Percentiles rank a stretch among this genome's conserved stretches.
Evolutionary conservation across 2,329 filamentous ascomycete species (phyloP).

Genomic region (Colletotrichum simmondsii): DNA sequence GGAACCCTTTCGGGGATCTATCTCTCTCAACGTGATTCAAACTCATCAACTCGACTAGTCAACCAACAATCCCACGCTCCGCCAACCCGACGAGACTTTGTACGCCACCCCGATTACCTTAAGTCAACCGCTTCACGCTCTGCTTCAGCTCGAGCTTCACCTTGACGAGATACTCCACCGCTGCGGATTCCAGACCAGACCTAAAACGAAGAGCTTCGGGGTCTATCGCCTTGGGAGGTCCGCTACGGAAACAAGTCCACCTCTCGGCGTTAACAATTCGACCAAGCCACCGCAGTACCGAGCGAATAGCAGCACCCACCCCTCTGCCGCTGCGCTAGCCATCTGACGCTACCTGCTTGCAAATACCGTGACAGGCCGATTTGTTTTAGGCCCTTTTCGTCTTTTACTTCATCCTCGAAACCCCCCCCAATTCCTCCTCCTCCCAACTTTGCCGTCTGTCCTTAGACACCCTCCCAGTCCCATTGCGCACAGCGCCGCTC

Average conservation of each 20-base stretch:
- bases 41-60: background rate
- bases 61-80: background rate
- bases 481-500: background rate
- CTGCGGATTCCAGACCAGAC: constrained; percentile 8
- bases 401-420: background rate
- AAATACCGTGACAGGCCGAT: constrained; percentile 23
- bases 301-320: constrained; percentile 25
- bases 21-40: background rate
- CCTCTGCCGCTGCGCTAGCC: constrained; percentile 20
- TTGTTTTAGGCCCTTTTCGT: background rate
- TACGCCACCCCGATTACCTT: background rate
- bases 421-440: background rate
- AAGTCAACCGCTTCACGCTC: background rate
- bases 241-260: background rate
- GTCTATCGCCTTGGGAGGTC: constrained; percentile 7
- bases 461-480: background rate
- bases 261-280: constrained; percentile 23
- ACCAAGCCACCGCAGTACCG: constrained; percentile 30
- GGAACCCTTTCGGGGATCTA: no score
- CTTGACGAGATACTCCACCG: constrained; percentile 18
- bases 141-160: constrained; percentile 5
- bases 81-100: background rate
- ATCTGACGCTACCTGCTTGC: constrained; percentile 20
- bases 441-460: background rate
- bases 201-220: constrained; percentile 13